phyloP scores from a whole-genome alignment of 768 basidiomycete species.

The Chalciporus pseudorubinellus region DNA sequence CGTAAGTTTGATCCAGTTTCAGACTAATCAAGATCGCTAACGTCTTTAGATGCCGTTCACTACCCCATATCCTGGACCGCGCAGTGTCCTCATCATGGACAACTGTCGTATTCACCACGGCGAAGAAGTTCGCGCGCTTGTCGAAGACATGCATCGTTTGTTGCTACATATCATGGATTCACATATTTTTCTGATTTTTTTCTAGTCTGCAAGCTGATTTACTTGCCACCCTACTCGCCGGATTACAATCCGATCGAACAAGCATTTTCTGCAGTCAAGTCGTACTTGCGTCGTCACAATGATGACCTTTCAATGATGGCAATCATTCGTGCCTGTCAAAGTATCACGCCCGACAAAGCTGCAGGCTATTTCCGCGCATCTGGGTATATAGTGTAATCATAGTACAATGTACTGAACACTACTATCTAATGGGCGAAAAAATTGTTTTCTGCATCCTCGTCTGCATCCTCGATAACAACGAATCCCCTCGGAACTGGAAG shows the following conservation, averaged over 20 bases:
- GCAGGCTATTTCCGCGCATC: slow-evolving; percentile 1
- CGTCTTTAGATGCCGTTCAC: background rate
- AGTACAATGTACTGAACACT: background rate
- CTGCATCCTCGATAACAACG: background rate
- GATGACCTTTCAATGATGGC: slow-evolving; percentile 9
- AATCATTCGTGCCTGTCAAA: slow-evolving; percentile 25
- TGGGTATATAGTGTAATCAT: slow-evolving; percentile 5
- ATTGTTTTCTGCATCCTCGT: background rate
- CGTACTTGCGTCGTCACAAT: slow-evolving; percentile 7
- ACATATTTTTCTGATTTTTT: background rate
- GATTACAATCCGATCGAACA: slow-evolving; percentile 32
- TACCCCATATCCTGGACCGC: slow-evolving; percentile 6
- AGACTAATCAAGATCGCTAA: background rate
- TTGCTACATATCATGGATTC: background rate
- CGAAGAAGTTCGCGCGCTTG: slow-evolving; percentile 15
- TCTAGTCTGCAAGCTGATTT: slow-evolving; percentile 25
- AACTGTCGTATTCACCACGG: slow-evolving; percentile 28
- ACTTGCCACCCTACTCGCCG: slow-evolving; percentile 18
- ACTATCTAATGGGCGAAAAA: too few relatives aligned
- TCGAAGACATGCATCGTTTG: slow-evolving; percentile 24
- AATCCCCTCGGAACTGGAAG: slow-evolving; percentile 2
- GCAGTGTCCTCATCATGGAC: slow-evolving; percentile 24
- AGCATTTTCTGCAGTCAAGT: slow-evolving; percentile 28
- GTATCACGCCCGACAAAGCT: slow-evolving; percentile 2
- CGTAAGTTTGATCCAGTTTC: background rate